A percentile compares a stretch with the other conserved stretches of the same genome.
Conservation (phyloP, 208 protist species). For the Phytomonas sp. region DNA sequence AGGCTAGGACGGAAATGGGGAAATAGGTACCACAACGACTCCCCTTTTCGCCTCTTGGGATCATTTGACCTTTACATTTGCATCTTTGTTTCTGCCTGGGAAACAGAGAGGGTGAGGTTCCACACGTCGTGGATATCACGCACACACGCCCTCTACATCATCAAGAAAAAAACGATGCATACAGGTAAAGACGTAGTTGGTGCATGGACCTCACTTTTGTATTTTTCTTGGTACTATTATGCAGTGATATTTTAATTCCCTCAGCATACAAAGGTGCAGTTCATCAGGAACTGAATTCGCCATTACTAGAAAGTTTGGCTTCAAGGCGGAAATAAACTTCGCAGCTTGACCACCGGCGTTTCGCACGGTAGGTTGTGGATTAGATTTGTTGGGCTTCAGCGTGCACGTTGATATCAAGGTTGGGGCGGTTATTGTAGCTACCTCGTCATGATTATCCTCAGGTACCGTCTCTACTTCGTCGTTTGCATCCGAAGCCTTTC, state of each 20-base stretch:
- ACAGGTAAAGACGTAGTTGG: neutral
- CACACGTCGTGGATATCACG: neutral
- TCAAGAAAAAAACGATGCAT: neutral
- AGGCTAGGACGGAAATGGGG: neutral
- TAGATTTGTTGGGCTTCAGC: neutral
- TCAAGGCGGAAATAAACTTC: neutral
- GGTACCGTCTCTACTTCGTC: neutral
- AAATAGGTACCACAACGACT: neutral
- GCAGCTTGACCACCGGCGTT: neutral
- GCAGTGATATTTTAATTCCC: neutral
- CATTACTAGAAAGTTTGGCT: neutral
- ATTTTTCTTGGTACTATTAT: constrained; percentile 6
- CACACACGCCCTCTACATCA: neutral
- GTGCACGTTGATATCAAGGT: neutral
- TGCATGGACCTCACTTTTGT: neutral
- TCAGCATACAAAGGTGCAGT: neutral
- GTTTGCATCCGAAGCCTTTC: neutral
- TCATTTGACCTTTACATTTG: neutral
- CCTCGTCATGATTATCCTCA: neutral
- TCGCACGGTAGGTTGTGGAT: neutral
- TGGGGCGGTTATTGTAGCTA: neutral
- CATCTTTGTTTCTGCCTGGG: neutral
- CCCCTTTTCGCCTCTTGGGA: neutral
- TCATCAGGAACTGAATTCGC: neutral
- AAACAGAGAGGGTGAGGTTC: neutral